Percentiles rank a stretch among this genome's conserved stretches.
Conservation (phyloP, 768 basidiomycete genomes). For the Tricholoma bakamatsutake region DNA sequence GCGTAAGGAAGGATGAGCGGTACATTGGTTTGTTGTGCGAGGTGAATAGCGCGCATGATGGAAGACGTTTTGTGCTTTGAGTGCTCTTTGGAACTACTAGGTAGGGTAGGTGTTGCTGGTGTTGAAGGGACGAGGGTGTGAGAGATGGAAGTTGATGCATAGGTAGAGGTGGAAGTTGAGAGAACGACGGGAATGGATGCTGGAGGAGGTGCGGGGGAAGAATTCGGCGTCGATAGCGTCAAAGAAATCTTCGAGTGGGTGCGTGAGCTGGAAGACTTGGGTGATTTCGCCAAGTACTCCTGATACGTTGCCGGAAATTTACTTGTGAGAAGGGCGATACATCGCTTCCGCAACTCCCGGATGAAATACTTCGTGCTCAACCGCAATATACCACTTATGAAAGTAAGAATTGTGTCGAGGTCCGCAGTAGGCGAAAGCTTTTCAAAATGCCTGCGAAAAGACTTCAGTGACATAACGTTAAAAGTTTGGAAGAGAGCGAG, state of each 20-base stretch:
- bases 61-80: slow-evolving; percentile 32
- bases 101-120: slow-evolving; percentile 1
- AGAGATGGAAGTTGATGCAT: not conserved
- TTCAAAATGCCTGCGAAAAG: slow-evolving; percentile 29
- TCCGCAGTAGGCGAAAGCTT: slow-evolving; percentile 27
- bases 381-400: slow-evolving; percentile 50
- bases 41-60: slow-evolving; percentile 37
- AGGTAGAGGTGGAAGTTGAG: not conserved
- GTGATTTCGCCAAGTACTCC: slow-evolving; percentile 27
- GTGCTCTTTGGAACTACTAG: slow-evolving; percentile 3
- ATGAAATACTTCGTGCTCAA: slow-evolving; percentile 62
- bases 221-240: not conserved
- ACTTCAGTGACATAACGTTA: not conserved
- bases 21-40: slow-evolving; percentile 36
- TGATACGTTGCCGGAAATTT: slow-evolving; percentile 35
- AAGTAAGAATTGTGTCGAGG: slow-evolving; percentile 38
- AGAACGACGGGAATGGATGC: not conserved
- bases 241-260: slow-evolving; percentile 2
- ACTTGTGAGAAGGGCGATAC: slow-evolving; percentile 39
- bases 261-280: slow-evolving; percentile 6
- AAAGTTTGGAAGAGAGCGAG: not conserved
- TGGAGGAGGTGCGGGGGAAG: not conserved
- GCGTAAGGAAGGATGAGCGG: slow-evolving; percentile 40
- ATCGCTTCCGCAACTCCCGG: slow-evolving; percentile 43
- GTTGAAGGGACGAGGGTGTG: not conserved